A percentile compares a stretch with the other conserved stretches of the same genome.
Evolutionary conservation across 768 basidiomycete species (phyloP).

Genomic region (Leccinum truebloodii): DNA sequence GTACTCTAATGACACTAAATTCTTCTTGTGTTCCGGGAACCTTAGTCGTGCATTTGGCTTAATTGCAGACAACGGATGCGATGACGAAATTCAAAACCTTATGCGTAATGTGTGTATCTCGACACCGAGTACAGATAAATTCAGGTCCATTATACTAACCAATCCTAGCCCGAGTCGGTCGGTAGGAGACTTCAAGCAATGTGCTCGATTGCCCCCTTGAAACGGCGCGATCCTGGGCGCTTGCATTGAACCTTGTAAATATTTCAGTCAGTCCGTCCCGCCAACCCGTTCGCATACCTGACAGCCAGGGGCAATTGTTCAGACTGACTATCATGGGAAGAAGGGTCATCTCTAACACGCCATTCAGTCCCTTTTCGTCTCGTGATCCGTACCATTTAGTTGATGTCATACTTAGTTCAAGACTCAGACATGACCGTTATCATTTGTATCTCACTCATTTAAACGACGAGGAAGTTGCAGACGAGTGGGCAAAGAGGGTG

Average conservation of each 20-base stretch:
- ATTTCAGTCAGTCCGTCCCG: background rate
- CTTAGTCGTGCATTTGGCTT: constrained; percentile 26
- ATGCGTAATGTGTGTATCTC: constrained; percentile 17
- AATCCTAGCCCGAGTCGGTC: constrained; percentile 4
- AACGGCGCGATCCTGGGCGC: constrained; percentile 1
- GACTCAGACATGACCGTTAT: background rate
- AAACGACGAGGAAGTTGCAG: background rate
- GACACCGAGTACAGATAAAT: constrained; percentile 26
- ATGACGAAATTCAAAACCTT: constrained; percentile 22
- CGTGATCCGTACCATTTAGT: constrained; percentile 9
- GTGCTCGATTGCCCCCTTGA: background rate
- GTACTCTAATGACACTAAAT: constrained; percentile 19
- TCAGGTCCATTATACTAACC: constrained; percentile 21
- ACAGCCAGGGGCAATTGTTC: background rate
- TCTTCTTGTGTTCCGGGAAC: constrained; percentile 14
- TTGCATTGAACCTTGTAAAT: background rate
- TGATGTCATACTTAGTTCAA: too few species aligned
- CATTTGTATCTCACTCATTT: background rate
- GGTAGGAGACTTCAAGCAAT: background rate
- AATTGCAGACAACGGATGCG: constrained; percentile 17
- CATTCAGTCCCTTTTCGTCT: background rate
- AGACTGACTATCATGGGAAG: background rate
- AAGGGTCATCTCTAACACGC: constrained; percentile 1
- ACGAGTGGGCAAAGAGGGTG: background rate
- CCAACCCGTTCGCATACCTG: background rate